These are phyloP conservation scores for Alternaria ventricosa DNA, from an alignment of 2,329 filamentous ascomycete genomes.

Conservation along the genomic window DNA sequence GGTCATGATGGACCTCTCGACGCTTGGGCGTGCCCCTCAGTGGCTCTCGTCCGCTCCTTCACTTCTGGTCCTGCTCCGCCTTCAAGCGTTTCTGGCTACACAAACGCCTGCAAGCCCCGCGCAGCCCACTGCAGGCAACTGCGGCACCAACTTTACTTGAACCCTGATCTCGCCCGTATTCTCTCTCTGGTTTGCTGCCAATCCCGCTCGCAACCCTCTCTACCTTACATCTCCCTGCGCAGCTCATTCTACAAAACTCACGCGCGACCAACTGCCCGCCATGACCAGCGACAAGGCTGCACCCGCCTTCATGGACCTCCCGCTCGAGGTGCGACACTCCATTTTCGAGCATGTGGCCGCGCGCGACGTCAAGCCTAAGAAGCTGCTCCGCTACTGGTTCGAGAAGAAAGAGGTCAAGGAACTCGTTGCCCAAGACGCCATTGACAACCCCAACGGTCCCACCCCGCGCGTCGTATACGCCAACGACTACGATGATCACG, in stretches of 20 bases:
- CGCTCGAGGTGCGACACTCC: conserved; percentile 41
- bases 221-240: background rate
- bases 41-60: background rate
- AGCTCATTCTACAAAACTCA: background rate
- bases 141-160: background rate
- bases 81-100: background rate
- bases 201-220: background rate
- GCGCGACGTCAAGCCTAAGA: conserved; percentile 26
- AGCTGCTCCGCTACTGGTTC: conserved; percentile 44
- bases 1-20: background rate
- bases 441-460: conserved; percentile 15
- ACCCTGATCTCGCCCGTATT: background rate
- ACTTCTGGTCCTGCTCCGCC: background rate
- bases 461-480: conserved; percentile 15
- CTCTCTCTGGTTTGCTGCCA: background rate
- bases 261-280: background rate
- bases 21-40: background rate
- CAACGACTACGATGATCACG: conserved; percentile 12
- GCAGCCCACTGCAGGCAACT: conserved; percentile 25
- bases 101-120: conserved; percentile 13
- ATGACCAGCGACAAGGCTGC: conserved; percentile 13
- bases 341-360: conserved; percentile 34
- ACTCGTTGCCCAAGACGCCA: conserved; percentile 16
- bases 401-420: conserved; percentile 40
- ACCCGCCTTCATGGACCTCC: conserved; percentile 28